Base-by-base conservation (phyloP, 2,329 filamentous ascomycete genomes). In the Colletotrichum tropicicola region DNA sequence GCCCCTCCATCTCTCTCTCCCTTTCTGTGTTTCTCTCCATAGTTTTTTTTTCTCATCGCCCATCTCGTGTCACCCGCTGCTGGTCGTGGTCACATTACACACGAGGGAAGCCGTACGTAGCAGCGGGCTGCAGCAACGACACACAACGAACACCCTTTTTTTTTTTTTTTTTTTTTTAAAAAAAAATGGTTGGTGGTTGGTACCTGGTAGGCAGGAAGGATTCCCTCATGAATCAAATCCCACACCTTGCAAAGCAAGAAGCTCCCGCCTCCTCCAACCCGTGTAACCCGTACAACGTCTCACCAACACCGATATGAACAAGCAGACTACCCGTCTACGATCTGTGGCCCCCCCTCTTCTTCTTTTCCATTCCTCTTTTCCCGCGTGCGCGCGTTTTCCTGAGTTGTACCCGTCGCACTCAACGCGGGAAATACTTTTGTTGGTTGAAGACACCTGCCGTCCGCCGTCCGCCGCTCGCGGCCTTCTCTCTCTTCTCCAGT, bases 321-420 rank as follows among this genome's bases (percentile, higher is more conserved):
- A 64, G 56, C 60, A 64, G 48, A 60, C 60, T 54, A 64, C 60
- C 60, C 60, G 60, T 64, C 48, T 64, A 53, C 60, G 60, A 64
- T 64, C 60, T 64, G 49, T 28, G 55, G 12, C 10, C 13, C 43
- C 21, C 17, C 35, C 39, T 12, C 21, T 37, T 27, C n/a, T 44
- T 39, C 43, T 21, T 12, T 25, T 21, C 21, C 51, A 35, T 23
- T 23, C 25, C 43, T 10, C 23, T 10, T 15, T 45, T 23, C 51
- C 32, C 32, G 32, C 32, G 12, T 35, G n/a, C 32, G 13, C 32
- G 19, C 47, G 8, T n/a, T 23, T 6, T 19, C 17, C 17, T 21
- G 19, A 15, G 32, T 35, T 15, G 32, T 15, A 35, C 32, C 32
- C 32, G 32, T 35, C 32, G 32, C 32, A 35, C 32, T n/a, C n/a